Evolutionary conservation across 1,139 yeast species (phyloP), one percentile per base, ranked within the genome.

Genomic region (Zygoascus sp.): DNA sequence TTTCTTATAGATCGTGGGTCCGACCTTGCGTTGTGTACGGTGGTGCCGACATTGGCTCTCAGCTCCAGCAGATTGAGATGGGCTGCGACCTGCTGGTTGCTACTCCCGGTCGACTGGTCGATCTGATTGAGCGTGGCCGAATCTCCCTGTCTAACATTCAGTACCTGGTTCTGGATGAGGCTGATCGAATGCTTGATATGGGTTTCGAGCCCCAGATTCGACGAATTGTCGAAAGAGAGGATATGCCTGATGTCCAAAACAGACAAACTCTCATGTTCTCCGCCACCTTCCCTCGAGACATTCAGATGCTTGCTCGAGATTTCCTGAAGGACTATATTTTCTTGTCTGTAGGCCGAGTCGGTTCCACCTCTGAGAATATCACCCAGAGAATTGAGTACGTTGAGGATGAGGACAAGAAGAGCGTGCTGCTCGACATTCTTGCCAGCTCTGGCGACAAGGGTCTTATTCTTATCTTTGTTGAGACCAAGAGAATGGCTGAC

Each of bases 131-230:
- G 74, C 85, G 97, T 75, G 97, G 97, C 63, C 77, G 82, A 64
- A 87, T 92, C 58, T 89, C 97, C 40, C 77, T 92, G 63, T 77
- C 80, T 57, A 88, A 87, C 73, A 89, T 92, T 72, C 88, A 86
- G 70, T 92, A 88, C 72, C 79, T 92, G 67, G 97, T 92, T 45
- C 78, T 92, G 58, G 98, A 92, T 73, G 98, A 92, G 78, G 98
- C 98, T 65, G 98, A 92, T 74, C 87, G 98, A 77, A 92, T 92
- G 98, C 81, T 92, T 74, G 98, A 92, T 82, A 92, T 92, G 98
- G 98, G 98, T 78, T 92, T 92, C 74, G 98, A 92, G 76, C 97
- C 97, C 57, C 98, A 92, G 77, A 92, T 92, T 66, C 87, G 98
- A 79, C 87, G 90, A 68, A 90, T 92, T 66, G 98, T 92, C 53